phyloP scores from a whole-genome alignment of 257 asterid genomes.

The Striga asiatica region DNA sequence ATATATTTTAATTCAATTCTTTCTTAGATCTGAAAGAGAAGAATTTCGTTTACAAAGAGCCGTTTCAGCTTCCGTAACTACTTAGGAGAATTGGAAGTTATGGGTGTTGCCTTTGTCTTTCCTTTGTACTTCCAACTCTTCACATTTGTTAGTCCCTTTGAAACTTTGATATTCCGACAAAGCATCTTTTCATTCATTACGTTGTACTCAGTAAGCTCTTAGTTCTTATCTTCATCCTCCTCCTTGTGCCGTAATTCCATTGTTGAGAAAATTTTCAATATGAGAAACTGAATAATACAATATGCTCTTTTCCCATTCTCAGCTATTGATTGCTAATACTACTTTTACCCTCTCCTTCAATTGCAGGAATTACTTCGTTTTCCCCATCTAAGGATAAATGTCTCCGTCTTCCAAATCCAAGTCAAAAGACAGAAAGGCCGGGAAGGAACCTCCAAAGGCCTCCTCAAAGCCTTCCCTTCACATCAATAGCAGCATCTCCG shows the following conservation, averaged over 20 bases:
- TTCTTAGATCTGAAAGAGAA: background rate
- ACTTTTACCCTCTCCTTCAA: slow-evolving; percentile 1
- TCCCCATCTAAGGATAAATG: slow-evolving; percentile 43
- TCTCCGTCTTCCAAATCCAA: slow-evolving; percentile 68
- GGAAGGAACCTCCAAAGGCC: slow-evolving; percentile 56
- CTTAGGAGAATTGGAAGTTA: background rate
- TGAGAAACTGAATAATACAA: background rate
- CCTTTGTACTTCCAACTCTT: too few species aligned
- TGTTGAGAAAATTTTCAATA: background rate
- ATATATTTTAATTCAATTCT: background rate
- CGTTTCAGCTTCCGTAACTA: background rate
- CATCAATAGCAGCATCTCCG: slow-evolving; percentile 35
- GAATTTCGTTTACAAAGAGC: background rate
- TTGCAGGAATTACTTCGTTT: slow-evolving; percentile 28
- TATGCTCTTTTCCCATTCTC: background rate
- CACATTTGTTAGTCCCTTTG: too few species aligned
- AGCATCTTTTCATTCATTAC: too few species aligned
- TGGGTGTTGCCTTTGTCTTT: background rate
- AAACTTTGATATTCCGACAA: too few species aligned
- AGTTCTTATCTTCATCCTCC: too few species aligned
- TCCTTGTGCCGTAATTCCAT: too few species aligned
- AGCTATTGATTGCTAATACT: slow-evolving; percentile 17
- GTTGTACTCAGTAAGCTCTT: too few species aligned
- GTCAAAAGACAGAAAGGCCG: slow-evolving; percentile 67
- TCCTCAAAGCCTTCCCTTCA: slow-evolving; percentile 57